Conservation (phyloP, 306 rosid genomes). For the Cyclanthera cordifolia region DNA sequence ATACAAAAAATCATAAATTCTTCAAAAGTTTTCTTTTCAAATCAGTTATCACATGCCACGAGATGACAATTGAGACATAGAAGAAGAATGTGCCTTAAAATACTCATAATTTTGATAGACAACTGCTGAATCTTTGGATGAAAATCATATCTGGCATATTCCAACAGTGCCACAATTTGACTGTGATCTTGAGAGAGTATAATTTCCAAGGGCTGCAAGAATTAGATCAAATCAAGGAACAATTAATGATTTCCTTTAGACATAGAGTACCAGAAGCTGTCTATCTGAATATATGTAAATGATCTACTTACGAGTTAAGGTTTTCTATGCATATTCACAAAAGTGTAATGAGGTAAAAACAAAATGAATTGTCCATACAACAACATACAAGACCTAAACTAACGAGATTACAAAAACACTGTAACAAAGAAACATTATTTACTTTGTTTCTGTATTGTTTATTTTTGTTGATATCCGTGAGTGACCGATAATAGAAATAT, state of each 20-base stretch:
- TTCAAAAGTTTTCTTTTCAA: neutral
- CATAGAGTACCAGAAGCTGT: neutral
- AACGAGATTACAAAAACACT: neutral
- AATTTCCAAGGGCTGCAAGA: constrained; percentile 84
- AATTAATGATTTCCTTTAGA: neutral
- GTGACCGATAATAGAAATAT: no score
- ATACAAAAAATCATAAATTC: neutral
- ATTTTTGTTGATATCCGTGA: no score
- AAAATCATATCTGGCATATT: constrained; percentile 91
- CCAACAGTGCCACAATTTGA: constrained; percentile 81
- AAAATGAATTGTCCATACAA: neutral
- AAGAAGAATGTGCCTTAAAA: constrained; percentile 50
- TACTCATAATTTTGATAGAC: constrained; percentile 90
- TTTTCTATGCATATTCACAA: neutral
- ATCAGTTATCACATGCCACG: neutral
- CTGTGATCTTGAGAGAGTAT: constrained; percentile 87
- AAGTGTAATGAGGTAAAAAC: neutral
- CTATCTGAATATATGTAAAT: neutral
- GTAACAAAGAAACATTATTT: neutral
- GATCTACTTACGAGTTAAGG: neutral
- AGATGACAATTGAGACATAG: constrained; percentile 12
- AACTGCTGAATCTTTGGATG: constrained; percentile 74
- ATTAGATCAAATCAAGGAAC: constrained; percentile 12
- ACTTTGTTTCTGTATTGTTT: no score
- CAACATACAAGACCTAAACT: neutral